phyloP scores from a whole-genome alignment of 768 basidiomycete species.

The Kwoniella newhampshirensis region DNA sequence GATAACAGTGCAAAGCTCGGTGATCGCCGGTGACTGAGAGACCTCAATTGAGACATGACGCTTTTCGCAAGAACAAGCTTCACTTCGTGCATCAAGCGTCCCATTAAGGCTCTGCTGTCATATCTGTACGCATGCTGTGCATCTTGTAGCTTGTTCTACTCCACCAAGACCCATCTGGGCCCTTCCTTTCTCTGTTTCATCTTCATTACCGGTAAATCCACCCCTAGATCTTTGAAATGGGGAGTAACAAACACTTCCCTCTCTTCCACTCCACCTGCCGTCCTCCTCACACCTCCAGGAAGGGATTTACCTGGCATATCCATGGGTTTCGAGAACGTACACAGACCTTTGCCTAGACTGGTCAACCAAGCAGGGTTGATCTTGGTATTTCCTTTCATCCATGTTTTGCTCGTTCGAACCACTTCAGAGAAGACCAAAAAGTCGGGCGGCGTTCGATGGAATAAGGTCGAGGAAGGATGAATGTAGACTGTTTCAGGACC shows the following conservation, averaged over 20 bases:
- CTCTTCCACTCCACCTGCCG: slow-evolving; percentile 47
- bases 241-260: slow-evolving; percentile 73
- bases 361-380: slow-evolving; percentile 87
- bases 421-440: slow-evolving; percentile 82
- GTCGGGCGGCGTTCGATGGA: slow-evolving; percentile 71
- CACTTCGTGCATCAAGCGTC: too few relatives aligned
- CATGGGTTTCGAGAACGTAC: slow-evolving; percentile 82
- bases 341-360: slow-evolving; percentile 72
- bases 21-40: too few relatives aligned
- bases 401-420: slow-evolving; percentile 80
- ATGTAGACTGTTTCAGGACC: slow-evolving; percentile 76
- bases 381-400: slow-evolving; percentile 67
- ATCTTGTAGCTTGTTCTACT: too few relatives aligned
- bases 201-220: slow-evolving; percentile 80
- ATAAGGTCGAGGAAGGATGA: slow-evolving; percentile 82
- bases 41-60: too few relatives aligned
- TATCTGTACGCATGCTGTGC: too few relatives aligned
- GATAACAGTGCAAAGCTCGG: too few relatives aligned
- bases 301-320: slow-evolving; percentile 57
- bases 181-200: slow-evolving; percentile 53
- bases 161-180: slow-evolving; percentile 53
- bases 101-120: too few relatives aligned
- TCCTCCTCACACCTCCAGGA: slow-evolving; percentile 47
- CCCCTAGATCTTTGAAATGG: slow-evolving; percentile 76
- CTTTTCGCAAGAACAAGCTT: too few relatives aligned